Evolutionary conservation across 352 stramenopile species (phyloP).

Genomic region (Phytophthora pseudosyringae): DNA sequence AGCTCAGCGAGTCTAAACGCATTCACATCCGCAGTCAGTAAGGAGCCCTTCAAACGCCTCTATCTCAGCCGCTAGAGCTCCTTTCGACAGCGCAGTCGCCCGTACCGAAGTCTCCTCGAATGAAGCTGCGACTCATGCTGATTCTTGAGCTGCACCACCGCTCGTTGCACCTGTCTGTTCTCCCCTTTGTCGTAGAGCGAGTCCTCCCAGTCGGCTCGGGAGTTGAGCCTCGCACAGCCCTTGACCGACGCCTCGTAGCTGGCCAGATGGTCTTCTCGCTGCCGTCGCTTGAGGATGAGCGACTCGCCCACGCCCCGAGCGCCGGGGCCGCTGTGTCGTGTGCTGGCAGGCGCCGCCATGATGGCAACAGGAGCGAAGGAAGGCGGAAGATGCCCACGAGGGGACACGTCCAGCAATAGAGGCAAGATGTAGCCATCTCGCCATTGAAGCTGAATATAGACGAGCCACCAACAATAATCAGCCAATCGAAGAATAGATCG

Average conservation of each 20-base stretch:
- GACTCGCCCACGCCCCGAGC: constrained; percentile 68
- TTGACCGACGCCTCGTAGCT: constrained; percentile 64
- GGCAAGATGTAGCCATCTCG: constrained; percentile 14
- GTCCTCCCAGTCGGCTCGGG: constrained; percentile 78
- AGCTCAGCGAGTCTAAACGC: constrained; percentile 62
- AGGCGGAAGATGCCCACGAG: constrained; percentile 3
- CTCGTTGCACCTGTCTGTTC: constrained; percentile 50
- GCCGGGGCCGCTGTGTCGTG: constrained; percentile 12
- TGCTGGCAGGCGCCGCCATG: constrained; percentile 25
- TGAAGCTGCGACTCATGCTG: constrained; percentile 81
- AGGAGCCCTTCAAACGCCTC: not conserved
- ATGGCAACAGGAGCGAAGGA: not conserved
- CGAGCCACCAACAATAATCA: not conserved
- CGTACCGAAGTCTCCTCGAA: constrained; percentile 55
- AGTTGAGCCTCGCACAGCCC: constrained; percentile 53
- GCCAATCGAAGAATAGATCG: no score
- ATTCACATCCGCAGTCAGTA: not conserved
- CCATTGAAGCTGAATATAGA: constrained; percentile 12
- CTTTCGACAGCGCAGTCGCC: not conserved
- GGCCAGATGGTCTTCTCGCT: constrained; percentile 70
- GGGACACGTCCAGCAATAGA: constrained; percentile 8
- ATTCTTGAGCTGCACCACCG: constrained; percentile 63
- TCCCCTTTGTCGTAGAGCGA: constrained; percentile 62
- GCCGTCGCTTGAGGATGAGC: constrained; percentile 74
- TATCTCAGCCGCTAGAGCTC: constrained; percentile 4